Base-by-base conservation (phyloP, 305 asterid species). In the Fraxinus paxiana region DNA sequence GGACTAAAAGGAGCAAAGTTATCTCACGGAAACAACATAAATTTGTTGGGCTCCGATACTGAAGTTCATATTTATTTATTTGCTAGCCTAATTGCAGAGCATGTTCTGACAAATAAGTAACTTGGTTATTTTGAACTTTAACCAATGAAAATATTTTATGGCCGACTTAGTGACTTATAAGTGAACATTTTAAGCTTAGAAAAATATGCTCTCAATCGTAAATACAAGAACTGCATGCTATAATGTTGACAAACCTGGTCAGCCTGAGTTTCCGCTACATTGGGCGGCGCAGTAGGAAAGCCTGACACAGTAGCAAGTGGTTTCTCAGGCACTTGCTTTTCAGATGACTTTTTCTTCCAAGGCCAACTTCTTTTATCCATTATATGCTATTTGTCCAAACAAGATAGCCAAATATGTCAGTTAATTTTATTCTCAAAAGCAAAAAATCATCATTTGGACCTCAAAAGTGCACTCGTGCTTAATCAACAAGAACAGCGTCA, bases 331-430 rank as follows among this genome's bases (percentile, higher is more conserved):
- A 87, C 87, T 71, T 90, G 89, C 83, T 92, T 95, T 74, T 95
- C 99, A 79, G 97, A 94, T 61, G 96, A 91, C 77, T 95, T 95
- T 83, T 91, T 95, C 96, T 95, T 95, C 99, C 99, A 95, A 0
- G 97, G 99, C 99, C 99, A 95, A 87, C 97, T 91, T 90, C 94
- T 83, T 72, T 87, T 90, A 80, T 96, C 98, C 99, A 95, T 95
- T 73, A 33, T 76, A 33, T 78, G 77, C 94, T 92, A 86, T 72
- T 43, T 35, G 75, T 34, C 43, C 41, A 9, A 73, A 82, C 17
- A 75, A 80, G 56, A 77, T 37, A 31, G 59, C 28, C 35, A 75
- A 81, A 79, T 63, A 63, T 63, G 72, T 63, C 17, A 81, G 83
- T 6, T 12, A 72, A 22, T 22, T 73, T 22, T 41, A 63, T 18